Base-by-base conservation (phyloP, 768 basidiomycete genomes). In the Termitomyces sp. region DNA sequence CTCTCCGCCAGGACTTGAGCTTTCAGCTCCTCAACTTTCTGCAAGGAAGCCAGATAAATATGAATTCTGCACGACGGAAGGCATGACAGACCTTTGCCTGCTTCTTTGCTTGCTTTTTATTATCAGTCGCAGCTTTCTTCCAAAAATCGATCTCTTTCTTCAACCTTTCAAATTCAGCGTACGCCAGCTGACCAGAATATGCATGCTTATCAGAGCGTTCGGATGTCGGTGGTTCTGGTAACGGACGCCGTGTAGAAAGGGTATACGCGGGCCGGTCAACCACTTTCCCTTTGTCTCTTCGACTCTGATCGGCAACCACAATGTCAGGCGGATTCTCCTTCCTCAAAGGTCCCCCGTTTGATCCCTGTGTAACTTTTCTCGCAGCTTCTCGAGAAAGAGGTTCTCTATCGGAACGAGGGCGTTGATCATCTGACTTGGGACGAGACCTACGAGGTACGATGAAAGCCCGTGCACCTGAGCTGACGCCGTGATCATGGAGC, bases 11-110 rank as follows among this genome's bases (percentile, higher is more conserved):
- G 68, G 2, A 84, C 65, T 65, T 86, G 79, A 22, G 73, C 71
- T 64, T 76, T 80, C 22, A 82, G 66, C 57, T 87, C 84, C 53
- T 84, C 83, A 32, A 87, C 79, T 63, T 76, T 75, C 87, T 88
- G 59, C 9, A 12, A 44, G 28, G 2, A n/a, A 55, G 20, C 22
- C 18, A 54, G 16, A 9, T 32, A 8, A 20, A 32, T 8, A 45
- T 74, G 38, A 66, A 28, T 2, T n/a, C 32, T 42, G 50, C 36
- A 20, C 38, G 49, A 59, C 15, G 18, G 35, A 8, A 50, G 32
- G 7, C 22, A 58, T 16, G n/a, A 62, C 68, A 56, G 28, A 85
- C 87, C 79, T 88, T 88, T 51, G 66, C 73, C 63, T 88, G 84
- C 60, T 83, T 84, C 73, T 80, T 86, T 0, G 78, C 68, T 0